Evolutionary conservation across 768 basidiomycete species (phyloP).

Genomic region (Suillus occidentalis): DNA sequence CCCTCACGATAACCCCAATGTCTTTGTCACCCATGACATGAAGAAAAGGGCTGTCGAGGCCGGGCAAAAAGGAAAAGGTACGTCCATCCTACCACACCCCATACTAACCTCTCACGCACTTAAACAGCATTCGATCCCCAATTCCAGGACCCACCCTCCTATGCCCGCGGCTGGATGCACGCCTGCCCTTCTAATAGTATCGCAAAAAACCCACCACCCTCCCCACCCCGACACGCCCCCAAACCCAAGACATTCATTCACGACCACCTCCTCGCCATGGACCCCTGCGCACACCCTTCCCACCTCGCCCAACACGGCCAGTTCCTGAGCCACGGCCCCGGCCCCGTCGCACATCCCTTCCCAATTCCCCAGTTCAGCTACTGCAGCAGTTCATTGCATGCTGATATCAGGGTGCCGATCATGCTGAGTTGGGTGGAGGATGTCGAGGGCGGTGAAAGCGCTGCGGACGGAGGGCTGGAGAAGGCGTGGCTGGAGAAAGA

Average conservation of each 20-base stretch:
- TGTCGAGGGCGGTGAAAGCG: constrained; percentile 39
- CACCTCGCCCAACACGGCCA: constrained; percentile 45
- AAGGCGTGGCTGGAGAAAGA: constrained; percentile 39
- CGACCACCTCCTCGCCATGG: constrained; percentile 37
- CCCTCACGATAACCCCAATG: constrained; percentile 45
- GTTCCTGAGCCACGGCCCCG: constrained; percentile 43
- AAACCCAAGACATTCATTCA: constrained; percentile 26
- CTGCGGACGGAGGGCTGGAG: constrained; percentile 53
- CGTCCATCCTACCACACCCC: not conserved
- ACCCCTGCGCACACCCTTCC: constrained; percentile 40
- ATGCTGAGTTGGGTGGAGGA: constrained; percentile 47
- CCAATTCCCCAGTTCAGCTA: constrained; percentile 51
- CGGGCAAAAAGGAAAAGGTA: constrained; percentile 13
- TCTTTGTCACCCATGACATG: constrained; percentile 35
- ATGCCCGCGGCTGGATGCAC: constrained; percentile 35
- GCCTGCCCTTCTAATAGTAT: constrained; percentile 38
- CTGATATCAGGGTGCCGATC: constrained; percentile 47
- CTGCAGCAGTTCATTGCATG: constrained; percentile 46
- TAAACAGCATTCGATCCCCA: not conserved
- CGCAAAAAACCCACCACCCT: constrained; percentile 27
- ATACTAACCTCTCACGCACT: not conserved
- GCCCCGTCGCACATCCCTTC: constrained; percentile 39
- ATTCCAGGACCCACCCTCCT: not conserved
- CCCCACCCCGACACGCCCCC: constrained; percentile 14
- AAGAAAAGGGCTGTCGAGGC: constrained; percentile 33